Percentiles rank a stretch among this genome's conserved stretches.
These are phyloP conservation scores for Nothophaeocryptopus gaeumannii DNA, from an alignment of 2,329 filamentous ascomycete species.

Conservation along the genomic window DNA sequence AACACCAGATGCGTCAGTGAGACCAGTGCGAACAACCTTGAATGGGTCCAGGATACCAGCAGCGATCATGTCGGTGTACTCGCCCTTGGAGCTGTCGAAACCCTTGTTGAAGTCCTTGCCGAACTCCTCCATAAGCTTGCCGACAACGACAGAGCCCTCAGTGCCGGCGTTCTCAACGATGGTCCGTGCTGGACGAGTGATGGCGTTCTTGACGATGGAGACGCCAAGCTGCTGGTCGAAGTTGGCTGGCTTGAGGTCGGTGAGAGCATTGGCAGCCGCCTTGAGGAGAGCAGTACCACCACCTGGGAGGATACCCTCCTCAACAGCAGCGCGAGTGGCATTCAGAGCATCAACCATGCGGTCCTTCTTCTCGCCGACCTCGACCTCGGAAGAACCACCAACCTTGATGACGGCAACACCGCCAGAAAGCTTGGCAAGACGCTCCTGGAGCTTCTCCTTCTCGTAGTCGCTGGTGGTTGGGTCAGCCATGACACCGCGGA, in stretches of 20 bases:
- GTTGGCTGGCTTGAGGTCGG: constrained; percentile 81
- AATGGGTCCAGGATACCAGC: constrained; percentile 97
- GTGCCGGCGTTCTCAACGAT: constrained; percentile 98
- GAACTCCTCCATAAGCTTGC: constrained; percentile 95
- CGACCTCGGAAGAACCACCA: constrained; percentile 93
- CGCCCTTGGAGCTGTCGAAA: constrained; percentile 92
- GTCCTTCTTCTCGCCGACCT: constrained; percentile 99
- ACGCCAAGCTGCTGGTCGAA: constrained; percentile 99
- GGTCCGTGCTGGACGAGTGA: constrained; percentile 87
- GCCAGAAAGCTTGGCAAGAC: constrained; percentile 97
- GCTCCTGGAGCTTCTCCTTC: constrained; percentile 99
- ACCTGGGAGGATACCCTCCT: constrained; percentile 98
- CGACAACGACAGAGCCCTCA: constrained; percentile 93
- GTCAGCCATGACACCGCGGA: constrained; percentile 93
- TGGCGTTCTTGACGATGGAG: constrained; percentile 95
- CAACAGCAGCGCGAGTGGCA: constrained; percentile 94
- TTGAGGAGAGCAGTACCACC: constrained; percentile 98
- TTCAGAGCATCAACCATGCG: constrained; percentile 98
- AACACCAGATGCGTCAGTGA: constrained; percentile 92
- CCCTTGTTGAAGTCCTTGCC: constrained; percentile 95
- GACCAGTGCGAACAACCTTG: constrained; percentile 97
- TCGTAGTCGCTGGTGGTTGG: constrained; percentile 96
- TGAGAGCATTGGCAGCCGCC: constrained; percentile 85
- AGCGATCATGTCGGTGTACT: constrained; percentile 98
- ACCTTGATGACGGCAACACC: constrained; percentile 99